These are phyloP conservation scores for Phalaenopsis hybrid DNA, from an alignment of 116 monocot species.

Conservation along the genomic window DNA sequence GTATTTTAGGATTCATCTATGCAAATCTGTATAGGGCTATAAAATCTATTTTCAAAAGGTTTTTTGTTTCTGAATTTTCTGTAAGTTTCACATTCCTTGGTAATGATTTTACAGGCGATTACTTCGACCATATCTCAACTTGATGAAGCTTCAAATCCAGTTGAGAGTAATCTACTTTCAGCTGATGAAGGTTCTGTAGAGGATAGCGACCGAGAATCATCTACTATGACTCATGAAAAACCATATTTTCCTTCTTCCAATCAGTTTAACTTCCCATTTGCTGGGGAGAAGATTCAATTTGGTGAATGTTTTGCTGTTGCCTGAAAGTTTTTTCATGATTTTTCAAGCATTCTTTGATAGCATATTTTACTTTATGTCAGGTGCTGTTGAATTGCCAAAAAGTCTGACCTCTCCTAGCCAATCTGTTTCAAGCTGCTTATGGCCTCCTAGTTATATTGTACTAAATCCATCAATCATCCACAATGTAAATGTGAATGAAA, in stretches of 20 bases:
- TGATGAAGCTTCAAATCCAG: conserved; percentile 82
- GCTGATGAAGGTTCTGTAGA: conserved; percentile 30
- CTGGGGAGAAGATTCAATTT: conserved; percentile 88
- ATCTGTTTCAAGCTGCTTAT: conserved; percentile 24
- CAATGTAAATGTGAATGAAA: conserved; percentile 13
- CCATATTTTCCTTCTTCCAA: conserved; percentile 35
- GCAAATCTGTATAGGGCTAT: neutral
- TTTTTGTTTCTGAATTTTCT: neutral
- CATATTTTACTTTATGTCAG: conserved; percentile 21
- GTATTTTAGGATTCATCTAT: neutral
- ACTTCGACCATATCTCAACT: conserved; percentile 71
- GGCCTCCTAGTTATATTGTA: conserved; percentile 25
- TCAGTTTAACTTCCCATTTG: conserved; percentile 56
- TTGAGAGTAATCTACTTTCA: conserved; percentile 38
- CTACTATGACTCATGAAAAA: conserved; percentile 32
- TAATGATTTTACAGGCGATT: conserved; percentile 46
- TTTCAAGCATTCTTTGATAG: neutral
- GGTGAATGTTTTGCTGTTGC: conserved; percentile 20
- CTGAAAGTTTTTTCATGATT: neutral
- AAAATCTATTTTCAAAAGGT: neutral
- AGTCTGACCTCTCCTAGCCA: conserved; percentile 36
- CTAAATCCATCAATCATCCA: conserved; percentile 19
- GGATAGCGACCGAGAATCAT: conserved; percentile 21
- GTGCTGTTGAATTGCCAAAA: conserved; percentile 48
- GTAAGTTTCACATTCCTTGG: neutral